Evolutionary conservation across 78 protist species (phyloP), one percentile per base, ranked within the genome.

Genomic region (Dictyostelium brefeldianum): DNA sequence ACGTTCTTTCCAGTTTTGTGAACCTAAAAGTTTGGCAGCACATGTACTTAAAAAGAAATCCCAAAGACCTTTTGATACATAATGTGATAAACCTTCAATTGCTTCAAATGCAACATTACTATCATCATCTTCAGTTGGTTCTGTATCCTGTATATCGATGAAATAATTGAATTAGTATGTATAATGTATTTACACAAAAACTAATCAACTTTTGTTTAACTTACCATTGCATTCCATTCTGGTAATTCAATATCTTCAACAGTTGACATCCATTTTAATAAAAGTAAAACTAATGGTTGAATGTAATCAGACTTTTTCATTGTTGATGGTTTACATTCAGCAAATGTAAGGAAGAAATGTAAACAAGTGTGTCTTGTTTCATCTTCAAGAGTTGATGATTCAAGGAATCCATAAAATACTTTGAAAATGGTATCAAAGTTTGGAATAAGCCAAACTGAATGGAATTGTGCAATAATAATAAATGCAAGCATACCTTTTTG

Each of bases 61-160:
- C 25, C 95, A 59, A 4, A 74, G 20, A 78, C 43, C 62, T 51
- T 97, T 98, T 27, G 98, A 96, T 48, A 97, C 48, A 41, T 91
- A 87, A 25, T 56, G 11, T n/a, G 99, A 80, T 31, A 97, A 25
- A 18, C 97, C 90, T 79, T 97, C 98, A 27, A 97, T 64, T 50
- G 94, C 91, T 62, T 92, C 83, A 73, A 81, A 89, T 75, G 97
- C 98, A 17, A 95, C 78, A 36, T 64, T 46, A 6, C 36, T 20
- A 46, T 90, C 94, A 9, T 77, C 70, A 53, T 67, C 62, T 25
- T 92, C 59, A 59, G 73, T n/a, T 56, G 91, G 96, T 10, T 65
- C 54, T 65, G 57, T 85, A 22, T 79, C 96, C 50, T 46, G 46
- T 6, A n/a, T n/a, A n/a, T n/a, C n/a, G n/a, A n/a, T n/a, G n/a